Evolutionary conservation across 2,329 filamentous ascomycete genomes (phyloP).

Genomic region (Diaporthe eres): DNA sequence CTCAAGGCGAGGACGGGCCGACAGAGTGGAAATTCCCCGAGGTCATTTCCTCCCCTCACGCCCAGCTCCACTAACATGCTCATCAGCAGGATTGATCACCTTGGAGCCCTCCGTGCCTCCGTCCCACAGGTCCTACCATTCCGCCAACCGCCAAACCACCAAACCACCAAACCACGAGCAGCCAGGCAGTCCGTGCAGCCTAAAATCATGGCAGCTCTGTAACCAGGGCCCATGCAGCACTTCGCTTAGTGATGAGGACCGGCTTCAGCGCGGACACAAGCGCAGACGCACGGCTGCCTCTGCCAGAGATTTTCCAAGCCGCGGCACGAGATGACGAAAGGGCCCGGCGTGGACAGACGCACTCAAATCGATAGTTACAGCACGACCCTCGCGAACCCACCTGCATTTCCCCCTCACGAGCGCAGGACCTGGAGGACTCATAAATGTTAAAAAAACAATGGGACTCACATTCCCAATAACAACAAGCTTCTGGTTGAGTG

Average conservation of each 20-base stretch:
- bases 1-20: slow-evolving; percentile 23
- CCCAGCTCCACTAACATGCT: not conserved
- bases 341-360: not conserved
- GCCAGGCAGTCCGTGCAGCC: slow-evolving; percentile 12
- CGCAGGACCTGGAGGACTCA: not conserved
- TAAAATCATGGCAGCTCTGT: not conserved
- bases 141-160: not conserved
- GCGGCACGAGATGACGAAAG: slow-evolving; percentile 14
- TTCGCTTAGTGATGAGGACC: not conserved
- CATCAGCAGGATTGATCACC: slow-evolving; percentile 13
- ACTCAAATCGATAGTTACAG: not conserved
- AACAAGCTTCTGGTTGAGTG: not conserved
- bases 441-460: not conserved
- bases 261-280: not conserved
- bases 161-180: not conserved
- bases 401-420: not conserved
- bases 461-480: not conserved
- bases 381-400: slow-evolving; percentile 11
- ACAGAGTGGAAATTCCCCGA: slow-evolving; percentile 30
- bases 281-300: slow-evolving; percentile 3
- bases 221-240: not conserved
- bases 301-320: not conserved
- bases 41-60: slow-evolving; percentile 16
- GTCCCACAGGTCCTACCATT: not conserved
- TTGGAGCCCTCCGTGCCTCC: not conserved